Evolutionary conservation across 768 basidiomycete genomes (phyloP), one percentile per base, ranked within the genome.

Genomic region (Heimioporus sp.): DNA sequence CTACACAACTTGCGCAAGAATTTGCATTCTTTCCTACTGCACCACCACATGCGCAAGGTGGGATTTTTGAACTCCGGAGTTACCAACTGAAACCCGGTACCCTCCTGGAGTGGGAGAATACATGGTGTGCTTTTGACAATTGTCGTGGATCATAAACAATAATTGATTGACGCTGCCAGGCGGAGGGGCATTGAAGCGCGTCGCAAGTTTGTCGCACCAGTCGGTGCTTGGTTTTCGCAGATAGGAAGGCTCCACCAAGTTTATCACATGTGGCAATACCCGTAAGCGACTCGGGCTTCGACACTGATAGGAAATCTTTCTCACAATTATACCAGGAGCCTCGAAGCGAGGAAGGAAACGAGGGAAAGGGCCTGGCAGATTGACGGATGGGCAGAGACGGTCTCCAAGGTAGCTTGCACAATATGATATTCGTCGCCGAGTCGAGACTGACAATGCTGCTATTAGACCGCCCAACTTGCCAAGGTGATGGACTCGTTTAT

Each of bases 211-310:
- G 86, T 96, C 49, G 81, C 82, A 51, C 95, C 90, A 40, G 81
- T 91, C 12, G 92, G 90, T 28, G 89, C 90, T n/a, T 93, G 91
- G 90, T 95, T 91, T 72, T 88, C 89, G 50, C 91, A 92, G 68
- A 77, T 91, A 43, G 91, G 91, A 46, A 80, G 87, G 43, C 75
- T 92, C 48, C 87, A 92, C 64, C 81, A 91, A 58, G 96, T 97
- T 9, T 90, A 98, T 66, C 96, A 98, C 72, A 81, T 98, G 73
- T 98, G 96, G 96, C 95, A 98, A 72, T 96, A 96, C 67, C 85
- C 86, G 91, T 92, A 62, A 66, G 86, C 79, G 53, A 52, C n/a
- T n/a, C n/a, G 42, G 43, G 34, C 52, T 19, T 49, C 15, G 46
- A 17, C 16, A 6, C 41, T 55, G 53, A 28, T 30, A 32, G 41